Percentiles rank a stretch among this genome's conserved stretches.
These are phyloP conservation scores for Lepidium sativum DNA, from an alignment of 345 rosid genomes.

Conservation along the genomic window DNA sequence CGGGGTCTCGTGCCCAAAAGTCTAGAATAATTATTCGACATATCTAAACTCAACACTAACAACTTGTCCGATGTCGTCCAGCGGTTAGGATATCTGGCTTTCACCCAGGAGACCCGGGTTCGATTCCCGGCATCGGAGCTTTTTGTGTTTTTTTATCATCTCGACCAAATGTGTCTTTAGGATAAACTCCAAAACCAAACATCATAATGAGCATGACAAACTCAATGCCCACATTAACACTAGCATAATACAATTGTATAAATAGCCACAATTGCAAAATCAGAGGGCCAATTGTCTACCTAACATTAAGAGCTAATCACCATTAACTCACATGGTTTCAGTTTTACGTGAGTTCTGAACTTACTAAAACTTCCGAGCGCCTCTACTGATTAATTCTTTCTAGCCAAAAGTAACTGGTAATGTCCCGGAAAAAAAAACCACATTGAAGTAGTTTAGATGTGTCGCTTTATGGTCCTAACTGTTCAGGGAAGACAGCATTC, in stretches of 20 bases:
- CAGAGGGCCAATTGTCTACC: not conserved
- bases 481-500: slow-evolving; percentile 75
- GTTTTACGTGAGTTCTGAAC: not conserved
- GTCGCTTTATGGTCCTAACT: slow-evolving; percentile 31
- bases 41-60: too few relatives aligned
- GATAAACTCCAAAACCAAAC: too few relatives aligned
- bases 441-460: not conserved
- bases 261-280: not conserved
- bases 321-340: not conserved
- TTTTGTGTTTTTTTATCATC: not conserved
- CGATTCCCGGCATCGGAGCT: slow-evolving; percentile 85
- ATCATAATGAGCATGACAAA: too few relatives aligned
- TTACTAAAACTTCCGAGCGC: slow-evolving; percentile 13
- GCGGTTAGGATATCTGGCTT: slow-evolving; percentile 96
- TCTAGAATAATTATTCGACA: too few relatives aligned
- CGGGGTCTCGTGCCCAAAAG: not conserved
- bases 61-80: slow-evolving; percentile 98
- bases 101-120: slow-evolving; percentile 98
- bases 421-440: slow-evolving; percentile 1
- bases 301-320: slow-evolving; percentile 1
- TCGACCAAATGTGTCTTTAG: too few relatives aligned
- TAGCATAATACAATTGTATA: not conserved
- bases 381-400: not conserved
- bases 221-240: too few relatives aligned
- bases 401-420: slow-evolving; percentile 6